A percentile compares a stretch with the other conserved stretches of the same genome.
These are phyloP conservation scores for Aspergillus sparsus DNA, from an alignment of 495 filamentous ascomycete species.

Conservation along the genomic window DNA sequence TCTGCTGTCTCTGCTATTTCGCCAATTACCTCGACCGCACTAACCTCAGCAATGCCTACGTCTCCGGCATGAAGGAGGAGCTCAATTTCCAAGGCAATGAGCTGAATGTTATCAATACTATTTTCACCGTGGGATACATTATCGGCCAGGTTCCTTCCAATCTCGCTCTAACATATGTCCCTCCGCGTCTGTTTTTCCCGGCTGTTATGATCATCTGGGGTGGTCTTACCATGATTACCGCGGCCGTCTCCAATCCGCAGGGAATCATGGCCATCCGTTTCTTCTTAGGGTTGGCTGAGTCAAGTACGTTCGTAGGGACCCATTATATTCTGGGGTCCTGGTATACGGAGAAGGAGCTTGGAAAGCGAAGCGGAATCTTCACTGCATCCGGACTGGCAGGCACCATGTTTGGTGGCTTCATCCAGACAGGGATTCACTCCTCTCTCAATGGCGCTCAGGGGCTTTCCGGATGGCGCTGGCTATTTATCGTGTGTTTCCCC, in stretches of 20 bases:
- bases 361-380: conserved; percentile 58
- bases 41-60: conserved; percentile 66
- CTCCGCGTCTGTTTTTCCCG: conserved; percentile 62
- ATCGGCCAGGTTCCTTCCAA: conserved; percentile 61
- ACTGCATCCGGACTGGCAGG: conserved; percentile 39
- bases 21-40: conserved; percentile 55
- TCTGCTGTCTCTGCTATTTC: conserved; percentile 64
- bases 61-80: conserved; percentile 67
- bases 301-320: conserved; percentile 61
- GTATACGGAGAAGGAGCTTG: conserved; percentile 66
- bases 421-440: conserved; percentile 61
- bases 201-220: conserved; percentile 63
- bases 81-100: conserved; percentile 58
- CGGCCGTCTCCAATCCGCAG: conserved; percentile 47
- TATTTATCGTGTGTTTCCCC: conserved; percentile 53
- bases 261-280: conserved; percentile 69
- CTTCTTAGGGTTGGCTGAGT: conserved; percentile 63
- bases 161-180: conserved; percentile 58
- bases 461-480: conserved; percentile 64
- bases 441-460: conserved; percentile 53
- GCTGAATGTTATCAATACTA: conserved; percentile 59
- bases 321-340: conserved; percentile 68
- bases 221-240: conserved; percentile 60
- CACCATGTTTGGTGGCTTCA: conserved; percentile 52
- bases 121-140: conserved; percentile 49